Evolutionary conservation across 768 basidiomycete genomes (phyloP), one percentile per base, ranked within the genome.

Genomic region (Lyophyllum semitale): DNA sequence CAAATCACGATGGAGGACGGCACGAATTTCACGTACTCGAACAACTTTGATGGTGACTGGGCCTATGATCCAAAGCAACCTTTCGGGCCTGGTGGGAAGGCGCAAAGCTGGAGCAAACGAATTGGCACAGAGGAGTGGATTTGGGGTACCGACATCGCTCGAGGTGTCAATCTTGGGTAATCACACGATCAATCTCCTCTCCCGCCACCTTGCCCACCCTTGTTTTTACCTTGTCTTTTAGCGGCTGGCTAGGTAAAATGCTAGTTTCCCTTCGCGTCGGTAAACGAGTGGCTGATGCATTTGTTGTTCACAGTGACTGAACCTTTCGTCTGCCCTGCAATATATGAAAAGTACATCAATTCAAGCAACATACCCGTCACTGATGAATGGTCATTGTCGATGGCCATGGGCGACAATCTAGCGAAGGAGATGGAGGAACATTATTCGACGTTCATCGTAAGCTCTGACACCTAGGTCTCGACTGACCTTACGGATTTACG

Each of bases 31-130:
- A 87, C 78, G 1, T 98, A 97, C 71, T 66, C 67, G 40, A 97
- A 95, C 67, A 49, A 77, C 8, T 91, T 91, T 62, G 92, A 91
- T 51, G 94, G 95, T 0, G 80, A 76, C 61, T 97, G 94, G 93
- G 87, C 84, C 46, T 78, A 75, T 61, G 84, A 94, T 69, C 82
- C 87, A 2, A 75, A 76, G 11, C 73, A 85, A 57, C 92, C 93
- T 2, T 89, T 92, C 70, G 82, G 80, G 62, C 78, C 82, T 63
- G 83, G 84, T 30, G 93, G 93, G 0, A 83, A 84, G 59, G 77
- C 88, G 2, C 91, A 95, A 65, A 84, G 80, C n/a, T 95, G 89
- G 86, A 83, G 74, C 51, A 85, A 86, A 67, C 84, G 88, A 64
- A 71, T 83, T 22, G 92, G 92, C 4, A 54, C 82, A 77, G 79